Conservation (phyloP, 2,329 filamentous ascomycete species). For the Penicillium janthinellum region DNA sequence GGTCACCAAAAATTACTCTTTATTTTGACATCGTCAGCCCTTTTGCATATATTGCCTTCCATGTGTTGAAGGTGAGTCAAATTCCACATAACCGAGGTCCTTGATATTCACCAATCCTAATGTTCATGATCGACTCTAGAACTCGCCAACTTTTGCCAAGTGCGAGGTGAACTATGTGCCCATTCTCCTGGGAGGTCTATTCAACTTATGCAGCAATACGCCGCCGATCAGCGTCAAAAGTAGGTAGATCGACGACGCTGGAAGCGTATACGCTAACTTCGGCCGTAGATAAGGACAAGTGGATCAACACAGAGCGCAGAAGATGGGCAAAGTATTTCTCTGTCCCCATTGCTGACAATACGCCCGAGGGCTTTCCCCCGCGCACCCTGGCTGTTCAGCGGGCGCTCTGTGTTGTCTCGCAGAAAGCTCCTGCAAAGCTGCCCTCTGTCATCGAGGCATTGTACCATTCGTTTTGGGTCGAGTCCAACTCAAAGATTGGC, state of each 20-base stretch:
- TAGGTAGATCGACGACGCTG: constrained; percentile 30
- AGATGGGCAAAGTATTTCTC: constrained; percentile 58
- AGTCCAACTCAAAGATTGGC: constrained; percentile 47
- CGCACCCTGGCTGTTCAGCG: constrained; percentile 56
- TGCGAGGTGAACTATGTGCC: constrained; percentile 60
- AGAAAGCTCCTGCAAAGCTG: constrained; percentile 47
- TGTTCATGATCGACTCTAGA: constrained; percentile 39
- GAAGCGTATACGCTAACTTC: not conserved
- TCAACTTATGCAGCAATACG: constrained; percentile 58
- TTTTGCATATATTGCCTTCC: constrained; percentile 63
- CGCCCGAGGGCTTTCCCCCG: constrained; percentile 57
- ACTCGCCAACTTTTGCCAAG: constrained; percentile 57
- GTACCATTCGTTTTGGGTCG: constrained; percentile 56
- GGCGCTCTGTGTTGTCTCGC: constrained; percentile 52
- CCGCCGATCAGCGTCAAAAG: constrained; percentile 60
- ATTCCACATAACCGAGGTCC: not conserved
- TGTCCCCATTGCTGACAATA: constrained; percentile 52
- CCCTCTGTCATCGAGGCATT: constrained; percentile 48
- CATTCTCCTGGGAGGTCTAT: constrained; percentile 62
- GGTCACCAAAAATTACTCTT: constrained; percentile 55
- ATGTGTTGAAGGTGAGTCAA: constrained; percentile 54
- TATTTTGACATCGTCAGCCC: constrained; percentile 63
- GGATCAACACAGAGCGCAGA: constrained; percentile 55
- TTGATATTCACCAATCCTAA: not conserved
- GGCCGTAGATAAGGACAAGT: constrained; percentile 59